Evolutionary conservation across 1,139 yeast species (phyloP).

Genomic region (Protomyces lactucae-debilis): DNA sequence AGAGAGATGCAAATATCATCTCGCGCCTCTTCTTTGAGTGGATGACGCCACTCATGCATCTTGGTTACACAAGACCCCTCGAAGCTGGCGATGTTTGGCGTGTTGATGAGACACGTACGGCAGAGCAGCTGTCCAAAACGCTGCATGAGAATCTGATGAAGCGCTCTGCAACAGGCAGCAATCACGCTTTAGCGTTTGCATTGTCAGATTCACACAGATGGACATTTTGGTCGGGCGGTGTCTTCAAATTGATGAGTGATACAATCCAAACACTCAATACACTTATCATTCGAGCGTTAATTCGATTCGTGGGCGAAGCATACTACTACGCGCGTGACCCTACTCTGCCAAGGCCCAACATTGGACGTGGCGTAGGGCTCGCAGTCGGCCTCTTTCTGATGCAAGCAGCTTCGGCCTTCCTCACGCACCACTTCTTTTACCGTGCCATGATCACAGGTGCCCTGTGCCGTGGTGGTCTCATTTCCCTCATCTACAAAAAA

Average conservation of each 20-base stretch:
- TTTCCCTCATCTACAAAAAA: slow-evolving; percentile 62
- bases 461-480: slow-evolving; percentile 59
- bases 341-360: slow-evolving; percentile 31
- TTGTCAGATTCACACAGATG: slow-evolving; percentile 54
- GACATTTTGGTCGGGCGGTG: slow-evolving; percentile 48
- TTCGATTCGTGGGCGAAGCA: slow-evolving; percentile 44
- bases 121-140: slow-evolving; percentile 46
- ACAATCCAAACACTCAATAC: slow-evolving; percentile 51
- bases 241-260: slow-evolving; percentile 48
- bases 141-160: slow-evolving; percentile 44
- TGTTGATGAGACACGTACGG: slow-evolving; percentile 45
- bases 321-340: slow-evolving; percentile 32
- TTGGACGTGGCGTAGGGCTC: slow-evolving; percentile 56
- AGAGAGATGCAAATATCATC: slow-evolving; percentile 60
- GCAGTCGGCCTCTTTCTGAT: slow-evolving; percentile 53
- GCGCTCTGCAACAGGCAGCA: slow-evolving; percentile 38
- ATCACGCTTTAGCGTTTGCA: slow-evolving; percentile 44
- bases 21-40: slow-evolving; percentile 77
- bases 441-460: slow-evolving; percentile 62
- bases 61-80: slow-evolving; percentile 65
- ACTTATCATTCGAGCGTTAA: slow-evolving; percentile 50
- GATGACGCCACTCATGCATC: slow-evolving; percentile 88
- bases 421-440: slow-evolving; percentile 60
- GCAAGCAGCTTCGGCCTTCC: slow-evolving; percentile 49
- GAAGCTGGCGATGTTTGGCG: slow-evolving; percentile 59